Conservation (phyloP, 176 grass and related monocot species). For the Ampelocalamus luodianensis region DNA sequence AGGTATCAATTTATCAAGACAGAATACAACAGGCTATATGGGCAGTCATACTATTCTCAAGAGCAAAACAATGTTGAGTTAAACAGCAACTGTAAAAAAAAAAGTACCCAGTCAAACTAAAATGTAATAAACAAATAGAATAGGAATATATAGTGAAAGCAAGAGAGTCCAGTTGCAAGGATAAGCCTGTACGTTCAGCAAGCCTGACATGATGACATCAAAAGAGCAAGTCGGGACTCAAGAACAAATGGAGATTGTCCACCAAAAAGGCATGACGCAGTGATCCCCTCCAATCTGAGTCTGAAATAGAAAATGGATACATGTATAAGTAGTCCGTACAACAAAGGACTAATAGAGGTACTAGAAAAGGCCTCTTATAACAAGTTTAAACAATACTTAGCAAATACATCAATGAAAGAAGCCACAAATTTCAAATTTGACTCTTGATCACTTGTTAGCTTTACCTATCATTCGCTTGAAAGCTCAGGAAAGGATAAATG, state of each 20-base stretch:
- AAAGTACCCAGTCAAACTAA: not conserved
- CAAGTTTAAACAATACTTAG: not conserved
- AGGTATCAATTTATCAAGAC: too few relatives aligned
- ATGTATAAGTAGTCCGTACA: constrained; percentile 36
- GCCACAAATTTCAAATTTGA: not conserved
- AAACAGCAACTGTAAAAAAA: not conserved
- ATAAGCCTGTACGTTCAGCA: constrained; percentile 65
- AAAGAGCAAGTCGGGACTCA: constrained; percentile 42
- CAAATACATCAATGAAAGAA: constrained; percentile 21
- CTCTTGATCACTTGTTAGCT: not conserved
- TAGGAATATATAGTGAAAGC: not conserved
- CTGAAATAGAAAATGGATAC: constrained; percentile 46
- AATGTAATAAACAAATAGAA: constrained; percentile 16
- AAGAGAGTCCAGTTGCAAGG: constrained; percentile 24
- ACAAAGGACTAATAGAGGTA: not conserved
- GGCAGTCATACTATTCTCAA: not conserved
- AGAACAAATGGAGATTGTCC: constrained; percentile 57
- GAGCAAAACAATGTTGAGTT: not conserved
- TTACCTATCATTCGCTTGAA: not conserved
- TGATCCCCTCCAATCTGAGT: constrained; percentile 46
- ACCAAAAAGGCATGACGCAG: constrained; percentile 35
- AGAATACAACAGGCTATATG: not conserved
- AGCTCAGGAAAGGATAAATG: not conserved
- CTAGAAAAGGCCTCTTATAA: not conserved
- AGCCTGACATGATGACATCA: constrained; percentile 67